A percentile compares a stretch with the other conserved stretches of the same genome.
Evolutionary conservation across 2,329 filamentous ascomycete species (phyloP).

Genomic region (Neopestalotiopsis rosae): DNA sequence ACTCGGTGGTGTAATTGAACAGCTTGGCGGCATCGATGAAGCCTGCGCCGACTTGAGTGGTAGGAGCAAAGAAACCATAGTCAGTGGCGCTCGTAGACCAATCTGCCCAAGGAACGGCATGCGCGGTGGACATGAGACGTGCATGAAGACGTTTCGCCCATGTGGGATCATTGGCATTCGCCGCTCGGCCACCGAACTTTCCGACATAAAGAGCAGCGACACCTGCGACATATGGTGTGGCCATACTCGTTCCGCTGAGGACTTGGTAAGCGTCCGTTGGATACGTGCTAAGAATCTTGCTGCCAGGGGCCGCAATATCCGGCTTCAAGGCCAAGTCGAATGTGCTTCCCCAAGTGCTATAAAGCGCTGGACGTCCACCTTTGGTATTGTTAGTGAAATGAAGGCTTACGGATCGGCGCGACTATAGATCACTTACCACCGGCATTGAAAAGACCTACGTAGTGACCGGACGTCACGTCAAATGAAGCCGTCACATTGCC

Average conservation of each 20-base stretch:
- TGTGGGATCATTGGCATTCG: slow-evolving; percentile 28
- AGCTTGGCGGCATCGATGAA: slow-evolving; percentile 43
- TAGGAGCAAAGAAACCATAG: slow-evolving; percentile 35
- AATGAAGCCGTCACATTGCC: slow-evolving; percentile 36
- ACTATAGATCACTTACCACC: slow-evolving; percentile 13
- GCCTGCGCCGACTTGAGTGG: slow-evolving; percentile 46
- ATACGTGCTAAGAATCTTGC: slow-evolving; percentile 49
- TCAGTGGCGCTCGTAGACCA: slow-evolving; percentile 22
- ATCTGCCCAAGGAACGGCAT: slow-evolving; percentile 34
- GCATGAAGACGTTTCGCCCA: slow-evolving; percentile 30
- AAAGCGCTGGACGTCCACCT: slow-evolving; percentile 29
- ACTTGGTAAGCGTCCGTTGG: slow-evolving; percentile 43
- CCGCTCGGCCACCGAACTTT: slow-evolving; percentile 31
- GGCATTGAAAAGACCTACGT: slow-evolving; percentile 27
- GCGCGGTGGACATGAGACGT: slow-evolving; percentile 36
- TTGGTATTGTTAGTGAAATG: background rate
- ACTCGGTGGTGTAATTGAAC: slow-evolving; percentile 39
- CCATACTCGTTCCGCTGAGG: slow-evolving; percentile 53
- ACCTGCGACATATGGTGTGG: slow-evolving; percentile 48
- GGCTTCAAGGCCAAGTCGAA: slow-evolving; percentile 48
- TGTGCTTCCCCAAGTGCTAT: slow-evolving; percentile 46
- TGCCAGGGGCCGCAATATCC: slow-evolving; percentile 44
- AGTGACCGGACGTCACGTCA: slow-evolving; percentile 25
- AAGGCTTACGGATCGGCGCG: too few relatives aligned
- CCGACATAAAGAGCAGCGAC: slow-evolving; percentile 39